Evolutionary conservation across 2,329 filamentous ascomycete species (phyloP).

Genomic region (Botrytis tulipae): DNA sequence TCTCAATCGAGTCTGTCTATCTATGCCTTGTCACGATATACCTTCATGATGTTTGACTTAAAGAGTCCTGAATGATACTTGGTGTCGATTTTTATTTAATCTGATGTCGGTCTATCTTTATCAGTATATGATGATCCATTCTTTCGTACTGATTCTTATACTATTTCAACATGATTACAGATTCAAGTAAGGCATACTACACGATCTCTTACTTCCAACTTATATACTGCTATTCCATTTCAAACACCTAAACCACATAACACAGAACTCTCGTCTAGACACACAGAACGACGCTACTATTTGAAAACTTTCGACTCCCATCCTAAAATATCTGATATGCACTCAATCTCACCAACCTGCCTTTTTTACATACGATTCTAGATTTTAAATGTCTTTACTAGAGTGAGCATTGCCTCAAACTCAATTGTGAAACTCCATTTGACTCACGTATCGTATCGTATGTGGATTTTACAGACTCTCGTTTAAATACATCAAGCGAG

Average conservation of each 20-base stretch:
- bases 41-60: neutral
- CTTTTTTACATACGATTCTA: neutral
- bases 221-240: neutral
- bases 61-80: neutral
- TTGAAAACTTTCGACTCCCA: neutral
- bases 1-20: no score
- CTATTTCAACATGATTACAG: neutral
- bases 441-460: neutral
- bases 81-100: rapidly evolving
- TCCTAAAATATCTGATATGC: neutral
- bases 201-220: neutral
- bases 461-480: neutral
- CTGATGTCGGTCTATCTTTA: neutral
- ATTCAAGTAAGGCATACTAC: rapidly evolving
- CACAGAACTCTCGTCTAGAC: neutral
- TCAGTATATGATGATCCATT: neutral
- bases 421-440: neutral
- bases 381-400: neutral
- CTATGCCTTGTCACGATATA: neutral
- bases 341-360: neutral
- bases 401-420: neutral
- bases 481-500: neutral
- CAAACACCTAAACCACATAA: neutral
- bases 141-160: neutral
- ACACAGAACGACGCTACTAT: neutral